phyloP scores from a whole-genome alignment of 2,329 filamentous ascomycete species.

The Trichoderma breve region DNA sequence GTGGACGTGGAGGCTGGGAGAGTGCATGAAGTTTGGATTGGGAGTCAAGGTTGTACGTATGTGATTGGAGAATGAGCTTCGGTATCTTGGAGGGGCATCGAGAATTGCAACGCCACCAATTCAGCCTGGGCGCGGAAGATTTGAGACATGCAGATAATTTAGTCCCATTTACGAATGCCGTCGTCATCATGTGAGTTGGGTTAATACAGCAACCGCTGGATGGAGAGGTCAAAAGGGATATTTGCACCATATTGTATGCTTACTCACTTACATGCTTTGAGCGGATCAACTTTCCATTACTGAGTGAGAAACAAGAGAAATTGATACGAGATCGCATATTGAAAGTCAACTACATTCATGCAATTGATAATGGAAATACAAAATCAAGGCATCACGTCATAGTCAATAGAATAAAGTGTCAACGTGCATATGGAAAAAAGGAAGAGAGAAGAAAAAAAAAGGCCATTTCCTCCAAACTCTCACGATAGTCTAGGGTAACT shows the following conservation, averaged over 20 bases:
- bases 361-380: not conserved
- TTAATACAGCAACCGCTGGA: not conserved
- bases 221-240: not conserved
- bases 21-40: constrained; percentile 69
- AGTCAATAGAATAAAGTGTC: not conserved
- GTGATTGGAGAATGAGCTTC: constrained; percentile 53
- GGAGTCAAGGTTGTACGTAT: constrained; percentile 64
- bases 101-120: not conserved
- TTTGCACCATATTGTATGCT: no score
- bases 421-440: not conserved
- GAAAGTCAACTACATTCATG: not conserved
- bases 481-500: constrained; percentile 15
- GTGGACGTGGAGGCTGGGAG: constrained; percentile 64
- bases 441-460: not conserved
- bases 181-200: not conserved
- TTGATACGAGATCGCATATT: no score
- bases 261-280: not conserved
- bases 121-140: not conserved
- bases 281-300: not conserved
- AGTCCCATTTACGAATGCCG: not conserved
- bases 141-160: not conserved
- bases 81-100: not conserved
- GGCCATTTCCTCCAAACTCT: not conserved
- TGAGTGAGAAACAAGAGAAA: not conserved
- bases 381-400: not conserved